Evolutionary conservation across 2,329 filamentous ascomycete genomes (phyloP).

Genomic region (Alternaria sp.): DNA sequence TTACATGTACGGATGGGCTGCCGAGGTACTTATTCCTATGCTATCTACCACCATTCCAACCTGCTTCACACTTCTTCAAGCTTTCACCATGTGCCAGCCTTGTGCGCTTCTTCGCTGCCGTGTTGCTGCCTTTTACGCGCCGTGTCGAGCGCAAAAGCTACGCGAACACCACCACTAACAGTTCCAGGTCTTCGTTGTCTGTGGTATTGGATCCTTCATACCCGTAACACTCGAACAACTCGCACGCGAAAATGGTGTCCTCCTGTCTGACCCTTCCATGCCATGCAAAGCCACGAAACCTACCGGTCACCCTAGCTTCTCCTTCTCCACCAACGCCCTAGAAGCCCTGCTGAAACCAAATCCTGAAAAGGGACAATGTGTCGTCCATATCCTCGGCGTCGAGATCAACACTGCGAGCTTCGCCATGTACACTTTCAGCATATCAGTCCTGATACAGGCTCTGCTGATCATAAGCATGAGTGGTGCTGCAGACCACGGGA

Average conservation of each 20-base stretch:
- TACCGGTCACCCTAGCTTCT: slow-evolving; percentile 43
- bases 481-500: slow-evolving; percentile 90
- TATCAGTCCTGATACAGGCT: slow-evolving; percentile 88
- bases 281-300: slow-evolving; percentile 76
- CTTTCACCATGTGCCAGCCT: neutral
- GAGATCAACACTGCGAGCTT: slow-evolving; percentile 97
- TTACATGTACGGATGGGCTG: slow-evolving; percentile 96
- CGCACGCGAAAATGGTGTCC: slow-evolving; percentile 88
- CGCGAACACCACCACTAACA: slow-evolving; percentile 13
- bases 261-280: slow-evolving; percentile 77
- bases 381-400: slow-evolving; percentile 80
- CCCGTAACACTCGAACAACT: slow-evolving; percentile 94
- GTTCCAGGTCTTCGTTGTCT: slow-evolving; percentile 81
- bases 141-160: neutral
- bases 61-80: neutral
- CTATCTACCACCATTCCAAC: neutral
- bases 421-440: slow-evolving; percentile 97
- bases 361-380: slow-evolving; percentile 67
- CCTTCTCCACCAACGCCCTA: slow-evolving; percentile 26
- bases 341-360: slow-evolving; percentile 30
- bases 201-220: slow-evolving; percentile 85
- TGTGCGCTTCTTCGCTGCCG: neutral
- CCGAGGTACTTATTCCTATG: slow-evolving; percentile 64
- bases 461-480: slow-evolving; percentile 95
- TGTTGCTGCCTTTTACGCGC: neutral